Percentiles rank a stretch among this genome's conserved stretches.
These are phyloP conservation scores for Myxozyma monticola DNA, from an alignment of 805 yeast genomes.

Conservation along the genomic window DNA sequence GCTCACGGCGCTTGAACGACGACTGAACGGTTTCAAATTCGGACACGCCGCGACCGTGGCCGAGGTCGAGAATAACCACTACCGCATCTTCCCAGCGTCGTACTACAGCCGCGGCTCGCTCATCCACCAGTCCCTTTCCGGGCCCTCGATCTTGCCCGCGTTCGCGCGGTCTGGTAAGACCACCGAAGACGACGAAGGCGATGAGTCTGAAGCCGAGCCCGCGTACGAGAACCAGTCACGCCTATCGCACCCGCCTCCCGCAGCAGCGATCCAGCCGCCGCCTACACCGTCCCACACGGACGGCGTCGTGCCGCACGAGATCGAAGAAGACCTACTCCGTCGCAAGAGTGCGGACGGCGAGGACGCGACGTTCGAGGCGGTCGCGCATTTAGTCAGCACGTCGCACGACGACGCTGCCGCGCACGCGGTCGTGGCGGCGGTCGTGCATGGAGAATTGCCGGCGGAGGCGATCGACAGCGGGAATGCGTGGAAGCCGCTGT, in stretches of 20 bases:
- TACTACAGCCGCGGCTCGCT: constrained; percentile 4
- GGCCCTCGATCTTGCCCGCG: too few species aligned
- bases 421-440: not conserved
- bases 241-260: not conserved
- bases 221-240: constrained; percentile 7
- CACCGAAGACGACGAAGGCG: constrained; percentile 4
- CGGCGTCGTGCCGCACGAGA: not conserved
- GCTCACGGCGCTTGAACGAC: too few species aligned
- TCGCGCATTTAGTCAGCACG: constrained; percentile 1
- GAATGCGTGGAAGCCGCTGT: constrained; percentile 1
- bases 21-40: too few species aligned
- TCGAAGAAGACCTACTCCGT: constrained; percentile 19
- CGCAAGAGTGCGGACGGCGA: constrained; percentile 12
- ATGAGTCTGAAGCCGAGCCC: too few species aligned
- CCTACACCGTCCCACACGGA: not conserved
- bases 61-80: too few species aligned
- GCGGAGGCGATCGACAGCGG: not conserved
- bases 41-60: too few species aligned
- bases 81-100: not conserved
- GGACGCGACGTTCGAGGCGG: not conserved
- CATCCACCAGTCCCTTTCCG: too few species aligned
- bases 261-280: too few species aligned
- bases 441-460: not conserved
- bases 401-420: not conserved
- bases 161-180: not conserved